Base-by-base conservation (phyloP, 768 basidiomycete species). In the Crucibulum laeve region DNA sequence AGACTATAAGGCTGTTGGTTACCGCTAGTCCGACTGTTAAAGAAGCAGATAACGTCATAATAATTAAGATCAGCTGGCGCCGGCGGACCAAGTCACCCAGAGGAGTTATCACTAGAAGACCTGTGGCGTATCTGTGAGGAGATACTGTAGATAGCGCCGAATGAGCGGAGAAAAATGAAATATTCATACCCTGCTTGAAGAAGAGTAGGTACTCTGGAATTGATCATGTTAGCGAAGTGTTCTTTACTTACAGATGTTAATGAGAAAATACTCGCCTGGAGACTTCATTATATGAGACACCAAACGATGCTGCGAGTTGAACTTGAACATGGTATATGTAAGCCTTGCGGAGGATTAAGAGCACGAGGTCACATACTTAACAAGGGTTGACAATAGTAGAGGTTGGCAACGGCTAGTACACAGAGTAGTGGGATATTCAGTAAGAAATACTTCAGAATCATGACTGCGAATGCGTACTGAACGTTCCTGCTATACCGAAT, bases 361-460 rank as follows among this genome's bases (percentile, higher is more conserved):
- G 6, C 13, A 24, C 25, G 1, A 49, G 14, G 49, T 25, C 48
- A 65, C 73, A 49, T 57, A 80, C 88, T 86, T 11, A 91, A 63
- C 52, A 92, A 57, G 0, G 89, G 89, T 64, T 89, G 87, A 48
- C 82, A 86, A 51, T 91, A 92, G 56, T 91, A 91, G 37, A 91
- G 57, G 54, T 91, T 91, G n/a, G 80, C 75, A 11, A 80, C 80
- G 33, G 66, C 83, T 84, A 44, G 18, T 37, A 32, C 23, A n/a
- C 18, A 14, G n/a, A n/a, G n/a, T n/a, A n/a, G n/a, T n/a, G n/a
- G n/a, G n/a, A n/a, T n/a, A n/a, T n/a, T n/a, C n/a, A n/a, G n/a
- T n/a, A n/a, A n/a, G n/a, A n/a, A n/a, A n/a, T n/a, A n/a, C n/a
- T n/a, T n/a, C n/a, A n/a, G n/a, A n/a, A n/a, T n/a, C n/a, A n/a